These are phyloP conservation scores for Kodamaea kaohsiungensis DNA, from an alignment of 805 yeast species.

Conservation along the genomic window DNA sequence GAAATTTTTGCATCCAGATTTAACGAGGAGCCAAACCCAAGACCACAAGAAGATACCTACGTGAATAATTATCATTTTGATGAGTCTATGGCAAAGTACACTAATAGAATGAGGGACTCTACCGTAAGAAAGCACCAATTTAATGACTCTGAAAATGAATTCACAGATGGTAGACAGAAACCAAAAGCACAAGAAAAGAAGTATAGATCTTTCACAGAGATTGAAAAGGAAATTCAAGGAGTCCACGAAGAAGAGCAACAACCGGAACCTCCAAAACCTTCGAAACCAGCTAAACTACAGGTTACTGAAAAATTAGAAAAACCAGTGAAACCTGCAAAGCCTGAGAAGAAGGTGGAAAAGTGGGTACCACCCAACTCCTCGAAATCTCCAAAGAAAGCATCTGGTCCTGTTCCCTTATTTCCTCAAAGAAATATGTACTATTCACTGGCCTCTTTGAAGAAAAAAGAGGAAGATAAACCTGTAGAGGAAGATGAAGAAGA, in stretches of 20 bases:
- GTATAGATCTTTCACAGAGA: constrained; percentile 14
- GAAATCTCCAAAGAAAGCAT: constrained; percentile 5
- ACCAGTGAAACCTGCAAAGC: constrained; percentile 4
- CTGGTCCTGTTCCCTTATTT: constrained; percentile 14
- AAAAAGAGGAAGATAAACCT: not conserved
- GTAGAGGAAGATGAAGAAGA: not conserved
- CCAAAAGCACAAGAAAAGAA: constrained; percentile 1
- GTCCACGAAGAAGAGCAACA: not conserved
- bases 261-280: constrained; percentile 9
- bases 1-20: constrained; percentile 7
- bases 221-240: constrained; percentile 21
- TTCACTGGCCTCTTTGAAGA: constrained; percentile 12
- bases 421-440: constrained; percentile 16
- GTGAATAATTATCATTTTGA: not conserved
- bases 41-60: not conserved
- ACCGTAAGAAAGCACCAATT: not conserved
- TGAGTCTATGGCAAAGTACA: constrained; percentile 2
- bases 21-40: not conserved
- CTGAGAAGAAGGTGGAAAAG: constrained; percentile 4
- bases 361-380: constrained; percentile 9
- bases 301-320: constrained; percentile 9
- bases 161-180: not conserved
- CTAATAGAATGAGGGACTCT: not conserved
- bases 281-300: constrained; percentile 16
- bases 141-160: not conserved